Base-by-base conservation (phyloP, 495 filamentous ascomycete species). In the Cryomyces minteri region DNA sequence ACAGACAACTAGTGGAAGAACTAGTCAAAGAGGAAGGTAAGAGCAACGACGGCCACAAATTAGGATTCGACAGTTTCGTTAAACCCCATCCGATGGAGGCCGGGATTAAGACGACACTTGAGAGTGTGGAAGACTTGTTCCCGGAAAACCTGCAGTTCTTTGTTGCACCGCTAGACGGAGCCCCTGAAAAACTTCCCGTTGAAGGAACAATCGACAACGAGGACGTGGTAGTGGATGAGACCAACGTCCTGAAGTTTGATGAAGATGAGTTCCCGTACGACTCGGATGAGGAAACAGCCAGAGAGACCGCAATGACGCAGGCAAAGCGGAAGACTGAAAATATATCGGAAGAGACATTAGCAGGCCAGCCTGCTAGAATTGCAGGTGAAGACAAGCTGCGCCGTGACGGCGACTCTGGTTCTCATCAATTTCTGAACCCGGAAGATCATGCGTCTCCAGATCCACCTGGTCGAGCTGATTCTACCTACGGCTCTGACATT, bases 121-220 rank as follows among this genome's bases (percentile, higher is more conserved):
- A 90, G 51, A 88, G 88, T 36, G 79, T 94, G 4, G 80, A 82
- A 52, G 90, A 95, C 58, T 68, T 95, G 28, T 94, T 76, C 53
- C 74, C 81, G 0, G 69, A 75, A n/a, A 80, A 75, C 41, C 54
- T 86, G 31, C 28, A 25, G 18, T 34, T 32, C 18, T 31, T n/a
- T 5, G 2, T 32, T 3, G 29, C 18, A 2, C 1, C 39, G 4
- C 10, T 18, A 31, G 5, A 43, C 11, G 12, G 11, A 2, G 18
- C 11, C 0, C 5, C 12, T 33, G 25, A 39, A 39, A 34, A 49
- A 32, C 29, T 42, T 33, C 12, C 9, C 34, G 29, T 32, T n/a
- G 5, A 39, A 30, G 36, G 14, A 14, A 32, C 30, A 25, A 29
- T 31, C 5, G 8, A 10, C 1, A n/a, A 36, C 36, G 41, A 37